A percentile compares a stretch with the other conserved stretches of the same genome.
Conservation (phyloP, 2,329 filamentous ascomycete genomes). For the Akanthomyces muscarius region DNA sequence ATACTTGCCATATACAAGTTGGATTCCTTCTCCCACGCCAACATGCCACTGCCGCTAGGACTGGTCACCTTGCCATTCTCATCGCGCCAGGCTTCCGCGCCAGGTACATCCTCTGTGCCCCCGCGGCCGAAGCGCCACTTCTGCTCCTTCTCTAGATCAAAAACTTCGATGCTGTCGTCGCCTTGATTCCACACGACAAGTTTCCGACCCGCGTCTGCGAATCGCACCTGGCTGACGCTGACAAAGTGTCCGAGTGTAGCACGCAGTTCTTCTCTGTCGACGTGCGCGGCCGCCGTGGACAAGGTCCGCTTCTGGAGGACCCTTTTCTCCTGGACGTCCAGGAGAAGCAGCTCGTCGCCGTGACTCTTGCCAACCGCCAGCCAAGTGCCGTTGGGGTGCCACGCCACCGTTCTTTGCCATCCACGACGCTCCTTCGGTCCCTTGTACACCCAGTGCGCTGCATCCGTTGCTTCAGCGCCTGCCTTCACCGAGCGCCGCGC, state of each 20-base stretch:
- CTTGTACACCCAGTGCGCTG: constrained; percentile 2
- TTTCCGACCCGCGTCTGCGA: constrained; percentile 5
- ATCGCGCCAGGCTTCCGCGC: neutral
- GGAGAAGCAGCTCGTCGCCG: neutral
- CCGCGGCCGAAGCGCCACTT: constrained; percentile 18
- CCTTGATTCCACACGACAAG: neutral
- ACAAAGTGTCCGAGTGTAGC: neutral
- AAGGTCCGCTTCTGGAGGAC: constrained; percentile 4
- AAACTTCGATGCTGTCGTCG: constrained; percentile 15
- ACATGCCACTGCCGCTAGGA: neutral
- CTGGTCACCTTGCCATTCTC: constrained; percentile 16
- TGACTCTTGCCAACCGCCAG: constrained; percentile 8
- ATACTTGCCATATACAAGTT: constrained; percentile 8
- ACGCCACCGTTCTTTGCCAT: constrained; percentile 14
- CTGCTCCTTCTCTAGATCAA: neutral
- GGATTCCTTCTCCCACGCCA: neutral
- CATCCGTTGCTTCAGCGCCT: neutral
- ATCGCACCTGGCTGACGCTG: neutral
- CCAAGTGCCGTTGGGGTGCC: constrained; percentile 15
- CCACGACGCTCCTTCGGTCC: neutral
- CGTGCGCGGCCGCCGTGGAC: neutral
- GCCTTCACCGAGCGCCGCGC: neutral
- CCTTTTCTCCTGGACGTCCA: constrained; percentile 7
- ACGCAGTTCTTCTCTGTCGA: neutral
- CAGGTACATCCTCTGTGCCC: constrained; percentile 11